Base-by-base conservation (phyloP, 805 yeast genomes). In the Candida odintsovae region DNA sequence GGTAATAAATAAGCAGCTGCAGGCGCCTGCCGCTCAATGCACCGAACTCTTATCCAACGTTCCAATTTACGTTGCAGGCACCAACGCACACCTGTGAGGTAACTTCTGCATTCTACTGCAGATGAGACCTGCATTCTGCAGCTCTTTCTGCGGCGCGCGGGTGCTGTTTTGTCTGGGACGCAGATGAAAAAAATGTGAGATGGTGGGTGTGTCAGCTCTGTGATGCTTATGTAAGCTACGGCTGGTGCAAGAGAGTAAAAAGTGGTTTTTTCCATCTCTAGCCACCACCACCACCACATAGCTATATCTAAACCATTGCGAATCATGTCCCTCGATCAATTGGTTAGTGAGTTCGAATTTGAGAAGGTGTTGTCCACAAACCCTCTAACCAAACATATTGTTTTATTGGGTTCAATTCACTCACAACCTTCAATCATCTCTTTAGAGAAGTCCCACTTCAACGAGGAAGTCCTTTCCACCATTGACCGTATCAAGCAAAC, bases 391-490 rank as follows among this genome's bases (percentile, higher is more conserved):
- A 94, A 92, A 59, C 65, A 73, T 0, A 61, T 83, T n/a, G 82
- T 77, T 0, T 53, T 90, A 2, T 67, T 89, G 13, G 99, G 99
- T 0, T 54, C 62, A 1, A 85, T 92, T 13, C 75, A 77, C 12
- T 69, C 57, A 2, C 44, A 80, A 45, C 67, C 74, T 37, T 96
- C 97, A 4, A 82, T 92, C 13, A 55, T 89, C 13, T 71, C 83
- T 5, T 62, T 87, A 3, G 96, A 89, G 56, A 88, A 86, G 61
- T 72, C 90, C 0, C 84, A 80, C 46, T 89, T 86, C 62, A 60
- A 64, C 22, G 51, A 65, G 38, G 66, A 66, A 21, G 62, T 62
- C 29, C 54, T 49, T 46, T 29, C 44, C 35, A 59, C 59, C 1
- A 53, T 67, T 21, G 52, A 63, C n/a, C 51, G 52, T 10, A 37